Evolutionary conservation across 768 basidiomycete genomes (phyloP).

Genomic region (Mycena rebaudengoi): DNA sequence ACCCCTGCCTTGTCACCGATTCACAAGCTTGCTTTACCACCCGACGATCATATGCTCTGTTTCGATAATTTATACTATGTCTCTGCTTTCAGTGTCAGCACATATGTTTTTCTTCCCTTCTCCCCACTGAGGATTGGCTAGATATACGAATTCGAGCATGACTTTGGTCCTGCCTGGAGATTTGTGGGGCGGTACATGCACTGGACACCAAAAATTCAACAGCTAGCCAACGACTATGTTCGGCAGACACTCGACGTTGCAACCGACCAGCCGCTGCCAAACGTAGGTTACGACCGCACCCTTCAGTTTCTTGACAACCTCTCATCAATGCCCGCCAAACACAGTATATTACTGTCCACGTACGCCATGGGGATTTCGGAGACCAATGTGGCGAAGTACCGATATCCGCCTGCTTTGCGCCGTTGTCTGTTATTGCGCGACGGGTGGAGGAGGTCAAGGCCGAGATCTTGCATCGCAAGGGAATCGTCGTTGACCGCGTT

Average conservation of each 20-base stretch:
- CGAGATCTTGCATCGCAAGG: slow-evolving; percentile 30
- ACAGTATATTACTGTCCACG: slow-evolving; percentile 43
- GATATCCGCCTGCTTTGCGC: slow-evolving; percentile 37
- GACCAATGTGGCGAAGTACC: slow-evolving; percentile 31
- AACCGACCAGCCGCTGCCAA: slow-evolving; percentile 28
- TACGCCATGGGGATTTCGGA: slow-evolving; percentile 43
- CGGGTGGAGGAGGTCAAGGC: slow-evolving; percentile 41
- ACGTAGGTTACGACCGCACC: slow-evolving; percentile 28
- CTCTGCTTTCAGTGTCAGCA: slow-evolving; percentile 7
- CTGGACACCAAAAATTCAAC: slow-evolving; percentile 30
- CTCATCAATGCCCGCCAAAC: background rate
- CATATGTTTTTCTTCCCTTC: slow-evolving; percentile 15
- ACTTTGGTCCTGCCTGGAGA: slow-evolving; percentile 41
- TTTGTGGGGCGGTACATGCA: slow-evolving; percentile 34
- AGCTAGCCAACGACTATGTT: slow-evolving; percentile 32
- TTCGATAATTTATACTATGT: slow-evolving; percentile 35
- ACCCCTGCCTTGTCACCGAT: slow-evolving; percentile 21
- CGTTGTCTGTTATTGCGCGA: slow-evolving; percentile 35
- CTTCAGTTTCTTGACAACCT: slow-evolving; percentile 29
- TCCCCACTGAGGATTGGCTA: too few relatives aligned
- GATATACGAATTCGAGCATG: slow-evolving; percentile 36
- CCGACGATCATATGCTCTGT: slow-evolving; percentile 32
- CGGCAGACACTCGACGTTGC: slow-evolving; percentile 21
- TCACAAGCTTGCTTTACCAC: slow-evolving; percentile 20
- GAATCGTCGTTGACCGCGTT: slow-evolving; percentile 33